phyloP scores from a whole-genome alignment of 2,329 filamentous ascomycete genomes.

The Samsoniella hepiali region DNA sequence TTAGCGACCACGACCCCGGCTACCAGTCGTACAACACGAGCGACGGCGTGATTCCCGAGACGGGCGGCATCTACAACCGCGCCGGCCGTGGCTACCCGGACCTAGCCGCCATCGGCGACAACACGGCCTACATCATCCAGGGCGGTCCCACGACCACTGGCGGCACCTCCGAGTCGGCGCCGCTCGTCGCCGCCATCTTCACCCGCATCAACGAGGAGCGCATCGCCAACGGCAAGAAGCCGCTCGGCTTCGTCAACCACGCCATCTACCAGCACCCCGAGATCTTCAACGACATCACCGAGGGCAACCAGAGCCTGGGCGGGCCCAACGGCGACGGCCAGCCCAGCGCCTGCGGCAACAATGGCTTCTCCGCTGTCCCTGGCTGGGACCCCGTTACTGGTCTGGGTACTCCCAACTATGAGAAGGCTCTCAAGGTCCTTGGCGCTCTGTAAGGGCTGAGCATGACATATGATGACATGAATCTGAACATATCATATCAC shows the following conservation, averaged over 20 bases:
- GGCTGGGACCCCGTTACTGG: background rate
- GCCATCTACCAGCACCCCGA: constrained; percentile 15
- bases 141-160: constrained; percentile 10
- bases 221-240: constrained; percentile 32
- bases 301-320: background rate
- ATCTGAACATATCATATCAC: too few relatives aligned
- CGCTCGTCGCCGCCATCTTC: constrained; percentile 22
- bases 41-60: background rate
- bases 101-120: constrained; percentile 41
- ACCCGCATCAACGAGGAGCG: constrained; percentile 22
- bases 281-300: constrained; percentile 16
- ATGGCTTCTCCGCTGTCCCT: background rate
- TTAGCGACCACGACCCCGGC: background rate
- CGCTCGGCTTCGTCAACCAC: constrained; percentile 33
- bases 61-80: constrained; percentile 3
- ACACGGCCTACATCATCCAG: constrained; percentile 38
- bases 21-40: background rate
- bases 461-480: too few relatives aligned
- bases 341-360: background rate
- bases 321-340: background rate
- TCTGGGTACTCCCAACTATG: background rate
- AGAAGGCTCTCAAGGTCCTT: background rate
- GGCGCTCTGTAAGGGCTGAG: too few relatives aligned
- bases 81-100: constrained; percentile 39
- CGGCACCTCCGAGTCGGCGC: constrained; percentile 22